phyloP scores from a whole-genome alignment of 495 filamentous ascomycete genomes.

The Lasiosphaeriaceae sp. region DNA sequence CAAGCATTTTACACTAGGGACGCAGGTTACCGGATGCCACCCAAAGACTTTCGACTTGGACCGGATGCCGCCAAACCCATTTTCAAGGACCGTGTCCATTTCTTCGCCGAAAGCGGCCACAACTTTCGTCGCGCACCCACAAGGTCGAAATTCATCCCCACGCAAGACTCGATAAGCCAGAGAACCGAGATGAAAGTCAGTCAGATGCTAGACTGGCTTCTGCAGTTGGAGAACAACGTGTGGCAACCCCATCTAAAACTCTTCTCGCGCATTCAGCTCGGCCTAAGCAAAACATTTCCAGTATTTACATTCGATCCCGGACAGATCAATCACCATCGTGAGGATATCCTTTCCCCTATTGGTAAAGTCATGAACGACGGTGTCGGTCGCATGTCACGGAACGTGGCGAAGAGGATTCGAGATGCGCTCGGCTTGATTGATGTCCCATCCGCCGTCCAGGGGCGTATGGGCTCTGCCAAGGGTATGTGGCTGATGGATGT shows the following conservation, averaged over 20 bases:
- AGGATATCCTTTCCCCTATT: constrained; percentile 35
- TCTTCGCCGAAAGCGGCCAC: constrained; percentile 42
- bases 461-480: constrained; percentile 77
- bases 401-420: constrained; percentile 57
- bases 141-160: not conserved
- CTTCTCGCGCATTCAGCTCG: constrained; percentile 42
- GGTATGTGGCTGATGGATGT: constrained; percentile 81
- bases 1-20: constrained; percentile 41
- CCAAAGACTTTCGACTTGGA: constrained; percentile 28
- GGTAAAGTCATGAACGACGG: constrained; percentile 75
- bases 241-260: constrained; percentile 33
- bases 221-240: constrained; percentile 35
- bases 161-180: constrained; percentile 15
- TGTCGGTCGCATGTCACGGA: constrained; percentile 65
- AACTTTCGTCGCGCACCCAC: constrained; percentile 21
- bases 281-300: constrained; percentile 41
- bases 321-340: constrained; percentile 31
- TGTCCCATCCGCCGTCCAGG: constrained; percentile 75
- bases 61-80: constrained; percentile 29
- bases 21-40: constrained; percentile 34
- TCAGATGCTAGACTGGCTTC: constrained; percentile 41
- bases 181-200: constrained; percentile 27
- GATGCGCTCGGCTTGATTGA: constrained; percentile 54
- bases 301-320: constrained; percentile 30
- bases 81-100: constrained; percentile 37